Base-by-base conservation (phyloP, 768 basidiomycete species). In the Mycena epipterygia region DNA sequence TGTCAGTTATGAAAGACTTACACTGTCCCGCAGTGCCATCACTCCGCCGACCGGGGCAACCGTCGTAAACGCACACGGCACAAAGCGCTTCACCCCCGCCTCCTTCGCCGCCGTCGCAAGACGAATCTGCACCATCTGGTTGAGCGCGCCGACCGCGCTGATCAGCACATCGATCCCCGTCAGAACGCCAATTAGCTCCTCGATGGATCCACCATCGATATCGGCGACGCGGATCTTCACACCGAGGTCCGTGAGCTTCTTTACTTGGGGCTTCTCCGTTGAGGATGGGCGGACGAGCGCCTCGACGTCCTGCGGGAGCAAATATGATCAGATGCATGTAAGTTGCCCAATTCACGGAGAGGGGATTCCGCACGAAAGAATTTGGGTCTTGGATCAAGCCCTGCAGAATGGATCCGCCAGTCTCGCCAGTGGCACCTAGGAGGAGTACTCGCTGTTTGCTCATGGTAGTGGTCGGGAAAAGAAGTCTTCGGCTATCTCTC, bases 81-180 rank as follows among this genome's bases (percentile, higher is more conserved):
- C 56, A 30, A 72, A 72, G 29, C 71, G 71, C 32, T 68, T 58
- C 39, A 72, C 66, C 25, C 65, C 66, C 13, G 71, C 71, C 30
- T 67, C 13, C 46, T 72, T 72, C 25, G 71, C 66, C 0, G 71
- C 71, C 1, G 41, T 67, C n/a, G 56, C 71, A 12, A 72, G 71
- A 14, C 17, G 46, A 19, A 68, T 23, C 42, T 72, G 66, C 21
- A 56, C 44, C 13, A 63, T 29, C 41, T 58, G 61, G n/a, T 62
- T 46, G 37, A 16, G n/a, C 8, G 66, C 48, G 57, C 59, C 66
- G 41, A 72, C 68, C 0, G 71, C 51, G 16, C 71, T 67, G 49
- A 72, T 68, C 33, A 72, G 41, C 8, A 72, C 62, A 42, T 71
- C 70, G 23, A 67, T 46, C 13, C 65, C 70, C 17, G 53, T 46